Evolutionary conservation across 805 yeast species (phyloP), one percentile per base, ranked within the genome.

Genomic region (Huiozyma sinensis): DNA sequence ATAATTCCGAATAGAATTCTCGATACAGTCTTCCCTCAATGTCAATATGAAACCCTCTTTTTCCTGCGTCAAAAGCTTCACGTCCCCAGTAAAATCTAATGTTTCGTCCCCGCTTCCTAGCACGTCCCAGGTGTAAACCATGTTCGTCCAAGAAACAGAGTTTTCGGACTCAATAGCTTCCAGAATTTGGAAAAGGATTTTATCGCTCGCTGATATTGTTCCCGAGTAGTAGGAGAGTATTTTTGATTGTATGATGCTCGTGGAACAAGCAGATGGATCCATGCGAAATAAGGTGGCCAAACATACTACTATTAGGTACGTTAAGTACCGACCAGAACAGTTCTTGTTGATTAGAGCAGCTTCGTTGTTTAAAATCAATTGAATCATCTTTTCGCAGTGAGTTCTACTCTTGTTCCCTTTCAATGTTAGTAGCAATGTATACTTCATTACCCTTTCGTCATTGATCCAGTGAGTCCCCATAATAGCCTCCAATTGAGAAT

Each of bases 81-180:
- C 69, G 34, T 67, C 69, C 2, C 75, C 77, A 27, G 72, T 63
- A n/a, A 71, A 48, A 2, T 72, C 79, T 11, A 66, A 50, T 28
- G 41, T 39, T 11, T 74, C 79, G 5, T 57, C 52, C 24, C 53
- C 54, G 11, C 51, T 63, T 37, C 59, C 75, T 57, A 68, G 34
- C 41, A 81, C 72, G 42, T 83, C 88, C 94, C 95, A 84, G 38
- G 72, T 66, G 32, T 69, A 64, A 5, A 83, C 77, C 33, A 68
- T 58, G 42, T 69, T 69, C n/a, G 82, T 68, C 94, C 95, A 87
- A 6, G 87, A 76, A 5, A 61, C 52, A 10, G 71, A 63, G 6
- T 70, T 53, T 4, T 63, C 61, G 0, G 75, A 54, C 60, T 90
- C 97, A 33, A 87, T 66, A 9, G 59, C 57, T 43, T 70, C 67